phyloP scores from a whole-genome alignment of 805 yeast species.

The Teunomyces stri region DNA sequence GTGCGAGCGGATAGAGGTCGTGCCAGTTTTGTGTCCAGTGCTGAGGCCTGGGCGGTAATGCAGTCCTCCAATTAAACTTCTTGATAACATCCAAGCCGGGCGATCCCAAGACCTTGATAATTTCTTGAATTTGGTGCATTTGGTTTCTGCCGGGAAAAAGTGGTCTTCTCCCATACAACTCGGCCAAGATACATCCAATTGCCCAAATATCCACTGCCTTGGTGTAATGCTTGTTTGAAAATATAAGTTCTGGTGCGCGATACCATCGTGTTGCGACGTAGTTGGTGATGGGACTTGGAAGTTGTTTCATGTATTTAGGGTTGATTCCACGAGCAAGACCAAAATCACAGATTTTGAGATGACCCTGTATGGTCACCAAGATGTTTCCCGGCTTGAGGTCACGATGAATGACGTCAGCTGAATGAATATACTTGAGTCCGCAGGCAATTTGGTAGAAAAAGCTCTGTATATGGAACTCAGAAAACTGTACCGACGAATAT shows the following conservation, averaged over 20 bases:
- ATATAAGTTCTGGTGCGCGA: constrained; percentile 85
- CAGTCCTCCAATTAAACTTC: constrained; percentile 27
- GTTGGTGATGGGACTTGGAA: constrained; percentile 56
- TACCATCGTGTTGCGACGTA: constrained; percentile 97
- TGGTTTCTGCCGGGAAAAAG: constrained; percentile 75
- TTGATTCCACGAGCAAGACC: constrained; percentile 83
- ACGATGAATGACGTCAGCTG: constrained; percentile 89
- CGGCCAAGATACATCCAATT: constrained; percentile 86
- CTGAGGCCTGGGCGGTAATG: constrained; percentile 41
- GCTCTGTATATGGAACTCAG: constrained; percentile 78
- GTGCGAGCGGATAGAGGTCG: constrained; percentile 62
- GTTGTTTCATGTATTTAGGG: constrained; percentile 28
- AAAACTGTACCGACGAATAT: constrained; percentile 69
- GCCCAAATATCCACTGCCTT: constrained; percentile 90
- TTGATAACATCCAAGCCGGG: constrained; percentile 52
- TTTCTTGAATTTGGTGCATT: constrained; percentile 66
- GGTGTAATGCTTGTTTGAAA: constrained; percentile 57
- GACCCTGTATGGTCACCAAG: constrained; percentile 70
- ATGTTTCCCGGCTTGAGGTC: constrained; percentile 93
- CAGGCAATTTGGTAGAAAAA: constrained; percentile 80
- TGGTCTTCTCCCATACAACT: constrained; percentile 77
- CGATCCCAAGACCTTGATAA: constrained; percentile 66
- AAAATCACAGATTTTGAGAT: constrained; percentile 85
- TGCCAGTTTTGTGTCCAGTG: constrained; percentile 43
- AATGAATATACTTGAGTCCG: constrained; percentile 85